Base-by-base conservation (phyloP, 768 basidiomycete genomes). In the Mycena maculata region DNA sequence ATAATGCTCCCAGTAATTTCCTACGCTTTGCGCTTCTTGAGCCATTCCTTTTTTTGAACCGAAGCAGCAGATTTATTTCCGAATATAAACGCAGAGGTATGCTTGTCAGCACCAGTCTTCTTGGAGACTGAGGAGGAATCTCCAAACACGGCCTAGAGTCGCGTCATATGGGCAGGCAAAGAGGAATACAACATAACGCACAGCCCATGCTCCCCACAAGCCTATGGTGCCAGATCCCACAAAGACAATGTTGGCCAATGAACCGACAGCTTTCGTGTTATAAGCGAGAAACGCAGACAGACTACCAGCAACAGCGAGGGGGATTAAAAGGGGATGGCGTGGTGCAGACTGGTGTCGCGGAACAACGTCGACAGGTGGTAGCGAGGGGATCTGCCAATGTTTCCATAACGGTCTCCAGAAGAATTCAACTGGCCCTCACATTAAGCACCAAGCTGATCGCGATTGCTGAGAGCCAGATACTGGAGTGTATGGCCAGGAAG, bases 31-130 rank as follows among this genome's bases (percentile, higher is more conserved):
- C 81, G 81, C 65, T 81, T 75, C 71, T 76, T 84, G 75, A 80
- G 85, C 87, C 86, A 87, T 60, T 78, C 73, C 77, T 84, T 89
- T 79, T 90, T 91, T 75, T 85, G 85, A 25, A 79, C 79, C 10
- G 88, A 90, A 4, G 91, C 90, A 20, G 90, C 86, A 49, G 79
- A 79, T 70, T 85, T 91, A 81, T 93, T 95, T 3, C 91, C 87
- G 74, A 95, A 95, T 23, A 94, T 80, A 76, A 94, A 94, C 6
- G 88, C 74, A 18, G 92, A 93, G 5, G 92, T 95, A 67, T 87
- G 87, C 73, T 94, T 94, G 79, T 94, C 92, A 22, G 92, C 90
- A 20, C 93, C 93, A 7, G 92, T 94, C 71, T 87, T 91, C 74
- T 86, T 87, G 33, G 92, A 93, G 50, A 86, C 76, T 41, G 79